These are phyloP conservation scores for Coemansia sp. DNA, from an alignment of 192 early-diverging fungal species.

Conservation along the genomic window DNA sequence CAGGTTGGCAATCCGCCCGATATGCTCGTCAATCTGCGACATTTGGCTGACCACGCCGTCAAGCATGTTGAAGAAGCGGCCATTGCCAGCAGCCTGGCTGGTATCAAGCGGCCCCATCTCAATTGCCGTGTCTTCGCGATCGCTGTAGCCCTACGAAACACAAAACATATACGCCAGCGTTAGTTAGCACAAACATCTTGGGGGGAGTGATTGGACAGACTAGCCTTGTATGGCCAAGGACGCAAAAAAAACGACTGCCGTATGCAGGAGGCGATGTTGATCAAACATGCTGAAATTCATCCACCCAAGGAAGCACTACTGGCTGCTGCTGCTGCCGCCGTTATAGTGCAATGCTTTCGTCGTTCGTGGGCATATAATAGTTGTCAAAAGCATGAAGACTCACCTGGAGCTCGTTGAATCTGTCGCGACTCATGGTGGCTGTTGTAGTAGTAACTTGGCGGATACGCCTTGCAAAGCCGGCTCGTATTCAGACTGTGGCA, in stretches of 20 bases:
- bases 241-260: not conserved
- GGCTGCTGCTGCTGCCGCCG: not conserved
- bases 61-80: slow-evolving; percentile 42
- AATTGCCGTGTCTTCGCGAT: slow-evolving; percentile 38
- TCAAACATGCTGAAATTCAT: not conserved
- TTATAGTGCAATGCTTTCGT: not conserved
- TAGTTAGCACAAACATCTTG: not conserved
- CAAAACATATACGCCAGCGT: not conserved
- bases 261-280: not conserved
- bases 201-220: not conserved
- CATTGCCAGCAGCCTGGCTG: slow-evolving; percentile 13
- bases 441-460: not conserved
- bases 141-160: slow-evolving; percentile 31
- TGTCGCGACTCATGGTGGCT: slow-evolving; percentile 48
- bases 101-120: slow-evolving; percentile 34
- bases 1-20: slow-evolving; percentile 39
- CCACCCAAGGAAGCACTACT: not conserved
- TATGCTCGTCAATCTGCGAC: slow-evolving; percentile 34
- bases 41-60: slow-evolving; percentile 37
- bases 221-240: too few species aligned
- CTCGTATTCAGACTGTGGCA: not conserved
- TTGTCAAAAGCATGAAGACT: slow-evolving; percentile 3
- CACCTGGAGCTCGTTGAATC: slow-evolving; percentile 52
- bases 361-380: not conserved
- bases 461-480: not conserved